These are phyloP conservation scores for Phaeotremella skinneri DNA, from an alignment of 768 basidiomycete species.

Conservation along the genomic window DNA sequence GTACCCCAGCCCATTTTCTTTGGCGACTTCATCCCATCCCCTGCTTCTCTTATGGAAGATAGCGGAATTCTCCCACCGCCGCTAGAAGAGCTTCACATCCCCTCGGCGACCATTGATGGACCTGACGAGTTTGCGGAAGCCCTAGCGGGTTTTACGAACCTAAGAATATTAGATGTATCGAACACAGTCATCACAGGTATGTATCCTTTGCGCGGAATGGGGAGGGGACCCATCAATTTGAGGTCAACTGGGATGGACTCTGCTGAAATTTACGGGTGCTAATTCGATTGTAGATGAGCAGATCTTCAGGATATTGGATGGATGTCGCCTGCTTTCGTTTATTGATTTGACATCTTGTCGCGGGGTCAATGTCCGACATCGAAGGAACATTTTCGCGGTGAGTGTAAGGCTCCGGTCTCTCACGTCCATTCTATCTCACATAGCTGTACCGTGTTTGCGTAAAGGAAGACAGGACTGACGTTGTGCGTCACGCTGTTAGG, in stretches of 20 bases:
- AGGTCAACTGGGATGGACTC: neutral
- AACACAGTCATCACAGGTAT: constrained; percentile 32
- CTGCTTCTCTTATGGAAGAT: neutral
- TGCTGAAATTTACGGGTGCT: neutral
- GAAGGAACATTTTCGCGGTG: constrained; percentile 39
- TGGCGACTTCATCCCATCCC: constrained; percentile 1
- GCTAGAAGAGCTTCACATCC: constrained; percentile 33
- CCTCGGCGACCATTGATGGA: constrained; percentile 14
- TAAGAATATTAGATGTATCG: constrained; percentile 32
- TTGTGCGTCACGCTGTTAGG: too few species aligned
- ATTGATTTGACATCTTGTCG: constrained; percentile 41
- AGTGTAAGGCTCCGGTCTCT: too few species aligned
- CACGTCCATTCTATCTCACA: too few species aligned
- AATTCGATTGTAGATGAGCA: constrained; percentile 24
- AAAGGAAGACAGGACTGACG: too few species aligned
- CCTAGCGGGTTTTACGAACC: constrained; percentile 11
- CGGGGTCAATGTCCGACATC: constrained; percentile 32
- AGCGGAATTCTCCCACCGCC: neutral
- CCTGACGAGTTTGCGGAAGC: constrained; percentile 5
- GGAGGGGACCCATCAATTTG: neutral
- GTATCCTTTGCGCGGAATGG: neutral
- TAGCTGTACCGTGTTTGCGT: too few species aligned
- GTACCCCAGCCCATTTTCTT: constrained; percentile 11
- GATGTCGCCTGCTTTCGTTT: constrained; percentile 26
- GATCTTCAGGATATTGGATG: constrained; percentile 29